Evolutionary conservation across 176 grass and related monocot species (phyloP).

Genomic region (Chrysopogon serrulatus): DNA sequence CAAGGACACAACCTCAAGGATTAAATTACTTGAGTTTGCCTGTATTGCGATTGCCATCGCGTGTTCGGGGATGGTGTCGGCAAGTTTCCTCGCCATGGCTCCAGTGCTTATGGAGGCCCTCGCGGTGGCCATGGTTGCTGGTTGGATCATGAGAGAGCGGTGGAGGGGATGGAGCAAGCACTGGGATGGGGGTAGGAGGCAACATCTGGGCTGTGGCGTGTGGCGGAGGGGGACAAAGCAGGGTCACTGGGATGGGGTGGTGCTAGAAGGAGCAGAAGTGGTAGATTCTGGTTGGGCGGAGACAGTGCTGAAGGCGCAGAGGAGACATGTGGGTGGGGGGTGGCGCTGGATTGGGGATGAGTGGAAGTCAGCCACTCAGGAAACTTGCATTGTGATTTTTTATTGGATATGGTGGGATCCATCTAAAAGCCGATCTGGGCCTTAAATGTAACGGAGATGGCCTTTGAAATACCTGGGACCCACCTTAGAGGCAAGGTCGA

Average conservation of each 20-base stretch:
- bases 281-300: neutral
- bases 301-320: neutral
- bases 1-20: neutral
- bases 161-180: neutral
- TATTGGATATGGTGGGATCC: neutral
- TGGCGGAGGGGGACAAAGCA: neutral
- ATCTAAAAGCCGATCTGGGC: neutral
- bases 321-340: neutral
- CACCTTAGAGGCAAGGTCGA: no score
- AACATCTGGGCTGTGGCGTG: neutral
- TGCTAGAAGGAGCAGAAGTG: neutral
- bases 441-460: neutral
- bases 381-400: neutral
- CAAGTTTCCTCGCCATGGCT: neutral
- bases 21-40: neutral
- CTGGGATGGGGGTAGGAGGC: neutral
- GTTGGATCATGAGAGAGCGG: neutral
- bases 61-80: neutral
- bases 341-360: neutral
- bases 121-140: fast-evolving
- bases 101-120: neutral
- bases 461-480: neutral
- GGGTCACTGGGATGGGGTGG: neutral
- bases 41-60: neutral
- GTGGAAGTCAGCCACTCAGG: neutral